Evolutionary conservation across 306 rosid genomes (phyloP).

Genomic region (Prunus dulcis): DNA sequence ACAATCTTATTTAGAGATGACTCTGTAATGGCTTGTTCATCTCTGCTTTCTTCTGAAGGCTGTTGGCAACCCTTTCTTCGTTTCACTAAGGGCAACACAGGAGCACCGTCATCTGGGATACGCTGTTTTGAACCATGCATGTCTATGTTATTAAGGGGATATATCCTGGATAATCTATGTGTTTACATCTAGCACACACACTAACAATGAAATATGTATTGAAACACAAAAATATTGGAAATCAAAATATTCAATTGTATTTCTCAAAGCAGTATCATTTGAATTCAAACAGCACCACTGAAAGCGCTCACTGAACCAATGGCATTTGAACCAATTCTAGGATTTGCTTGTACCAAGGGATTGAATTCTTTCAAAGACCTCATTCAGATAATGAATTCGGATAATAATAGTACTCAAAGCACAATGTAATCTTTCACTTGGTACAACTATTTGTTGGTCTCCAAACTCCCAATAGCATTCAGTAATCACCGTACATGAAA

Average conservation of each 20-base stretch:
- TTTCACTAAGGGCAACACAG: slow-evolving; percentile 46
- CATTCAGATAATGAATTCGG: not conserved
- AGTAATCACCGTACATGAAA: not conserved
- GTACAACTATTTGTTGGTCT: not conserved
- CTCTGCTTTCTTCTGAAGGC: slow-evolving; percentile 40
- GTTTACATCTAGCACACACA: not conserved
- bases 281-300: not conserved
- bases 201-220: not conserved
- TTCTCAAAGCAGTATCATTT: not conserved
- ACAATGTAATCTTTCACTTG: not conserved
- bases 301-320: not conserved
- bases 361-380: not conserved
- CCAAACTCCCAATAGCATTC: not conserved
- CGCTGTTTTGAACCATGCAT: slow-evolving; percentile 34
- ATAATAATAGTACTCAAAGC: not conserved
- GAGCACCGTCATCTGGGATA: slow-evolving; percentile 45
- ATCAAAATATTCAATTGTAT: not conserved
- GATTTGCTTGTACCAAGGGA: not conserved
- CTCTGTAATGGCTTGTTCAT: slow-evolving; percentile 69
- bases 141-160: not conserved
- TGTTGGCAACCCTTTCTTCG: slow-evolving; percentile 50
- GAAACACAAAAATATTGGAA: not conserved
- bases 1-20: slow-evolving; percentile 64
- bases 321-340: not conserved
- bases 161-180: not conserved